Evolutionary conservation across 2,329 filamentous ascomycete species (phyloP), one percentile per base, ranked within the genome.

Genomic region (Hymenoscyphus salicellus): DNA sequence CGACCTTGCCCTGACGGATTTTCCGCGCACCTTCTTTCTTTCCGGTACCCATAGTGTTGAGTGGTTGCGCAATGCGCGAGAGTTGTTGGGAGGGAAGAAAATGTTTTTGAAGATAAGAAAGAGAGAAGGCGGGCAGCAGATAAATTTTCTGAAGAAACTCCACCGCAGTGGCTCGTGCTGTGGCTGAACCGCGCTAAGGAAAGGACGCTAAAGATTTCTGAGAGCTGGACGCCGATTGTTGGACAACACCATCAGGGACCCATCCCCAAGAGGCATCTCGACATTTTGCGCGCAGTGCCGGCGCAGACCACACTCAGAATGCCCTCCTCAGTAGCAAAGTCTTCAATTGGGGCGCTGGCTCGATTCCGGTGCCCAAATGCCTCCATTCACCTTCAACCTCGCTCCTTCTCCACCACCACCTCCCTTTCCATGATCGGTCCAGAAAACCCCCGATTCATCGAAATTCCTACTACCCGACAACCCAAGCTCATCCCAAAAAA

Each of bases 11-110:
- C 84, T 97, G 88, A 78, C 93, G 90, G 81, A 84, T 85, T 77
- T 90, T 90, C 80, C 94, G 89, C 77, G 82, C 85, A 69, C 87
- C 88, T 80, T 98, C 94, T 80, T 97, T 97, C 84, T 98, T 98
- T 74, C 87, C 89, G 73, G 88, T 90, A 79, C 93, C 93, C 93
- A 97, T 97, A 52, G 66, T 81, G 76, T 69, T 46, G 16, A 58
- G 60, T 62, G 62, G 63, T 56, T 69, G 65, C 66, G 69, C 65
- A 63, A 60, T 57, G 64, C 64, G 66, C 67, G 23, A 41, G 28
- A 43, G 36, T 49, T 64, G 55, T 30, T 65, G 62, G 58, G 58
- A 61, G 36, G 52, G 56, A 62, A 66, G 58, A 65, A 62, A 33
- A 64, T 65, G 16, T 56, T 30, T 55, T 61, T 3, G 33, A 3